Evolutionary conservation across 176 grass and related monocot species (phyloP).

Genomic region (Phyllostachys edulis): DNA sequence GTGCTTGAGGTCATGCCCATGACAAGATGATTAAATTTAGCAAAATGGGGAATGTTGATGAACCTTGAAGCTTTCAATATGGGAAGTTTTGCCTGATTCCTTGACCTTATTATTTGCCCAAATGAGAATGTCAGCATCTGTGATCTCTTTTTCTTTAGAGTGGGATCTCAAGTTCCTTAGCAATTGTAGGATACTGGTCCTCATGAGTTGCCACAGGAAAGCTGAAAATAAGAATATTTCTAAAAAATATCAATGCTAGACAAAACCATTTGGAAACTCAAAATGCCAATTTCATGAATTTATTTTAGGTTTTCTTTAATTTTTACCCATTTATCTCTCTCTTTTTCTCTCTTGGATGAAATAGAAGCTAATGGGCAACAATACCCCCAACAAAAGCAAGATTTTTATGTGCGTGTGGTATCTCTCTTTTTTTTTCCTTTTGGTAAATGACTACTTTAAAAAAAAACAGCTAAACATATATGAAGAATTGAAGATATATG

Average conservation of each 20-base stretch:
- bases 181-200: slow-evolving; percentile 89
- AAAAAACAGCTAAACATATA: background rate
- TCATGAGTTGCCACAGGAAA: slow-evolving; percentile 97
- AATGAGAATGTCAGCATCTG: slow-evolving; percentile 78
- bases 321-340: background rate
- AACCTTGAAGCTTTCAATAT: slow-evolving; percentile 96
- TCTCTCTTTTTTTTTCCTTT: background rate
- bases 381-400: background rate
- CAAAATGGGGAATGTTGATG: background rate
- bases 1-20: background rate
- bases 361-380: background rate
- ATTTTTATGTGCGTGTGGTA: background rate
- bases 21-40: background rate
- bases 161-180: slow-evolving; percentile 91
- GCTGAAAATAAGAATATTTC: slow-evolving; percentile 41
- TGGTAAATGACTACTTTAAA: background rate
- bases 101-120: slow-evolving; percentile 96
- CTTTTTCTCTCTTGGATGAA: background rate
- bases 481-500: background rate
- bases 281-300: background rate
- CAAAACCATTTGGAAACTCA: background rate
- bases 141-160: slow-evolving; percentile 87
- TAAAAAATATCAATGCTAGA: background rate
- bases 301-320: background rate
- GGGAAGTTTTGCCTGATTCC: slow-evolving; percentile 77